Conservation (phyloP, 108 stramenopile species). For the Pseudonitzschia multistriata region DNA sequence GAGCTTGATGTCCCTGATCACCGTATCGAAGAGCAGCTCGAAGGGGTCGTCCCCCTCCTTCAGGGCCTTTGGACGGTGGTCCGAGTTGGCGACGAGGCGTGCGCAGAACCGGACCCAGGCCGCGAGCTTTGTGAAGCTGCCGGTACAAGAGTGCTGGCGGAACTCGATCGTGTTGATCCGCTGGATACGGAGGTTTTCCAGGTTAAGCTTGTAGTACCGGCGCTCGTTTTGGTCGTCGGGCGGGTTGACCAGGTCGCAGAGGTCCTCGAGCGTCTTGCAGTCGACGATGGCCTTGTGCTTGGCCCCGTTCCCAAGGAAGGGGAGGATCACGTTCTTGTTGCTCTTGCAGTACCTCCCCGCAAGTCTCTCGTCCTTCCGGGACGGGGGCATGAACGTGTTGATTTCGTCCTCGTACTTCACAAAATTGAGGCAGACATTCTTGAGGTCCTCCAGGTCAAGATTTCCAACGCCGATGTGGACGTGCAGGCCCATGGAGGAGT, state of each 20-base stretch:
- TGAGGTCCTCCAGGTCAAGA: conserved; percentile 32
- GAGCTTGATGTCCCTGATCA: conserved; percentile 2
- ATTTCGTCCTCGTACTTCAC: conserved; percentile 67
- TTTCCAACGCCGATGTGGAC: conserved; percentile 53
- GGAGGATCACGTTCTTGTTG: conserved; percentile 33
- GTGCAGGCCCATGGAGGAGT: conserved; percentile 52
- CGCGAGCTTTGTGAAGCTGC: conserved; percentile 40
- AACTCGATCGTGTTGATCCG: conserved; percentile 67
- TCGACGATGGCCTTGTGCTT: conserved; percentile 29
- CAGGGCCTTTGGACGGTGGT: conserved; percentile 9
- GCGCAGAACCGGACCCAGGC: conserved; percentile 63
- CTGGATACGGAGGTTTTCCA: conserved; percentile 45
- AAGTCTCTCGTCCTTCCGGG: conserved; percentile 39
- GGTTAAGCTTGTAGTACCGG: conserved; percentile 60
- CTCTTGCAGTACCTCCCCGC: conserved; percentile 49
- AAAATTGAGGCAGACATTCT: conserved; percentile 65
- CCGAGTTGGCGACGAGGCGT: conserved; percentile 37
- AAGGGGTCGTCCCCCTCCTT: not conserved
- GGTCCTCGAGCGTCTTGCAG: conserved; percentile 42
- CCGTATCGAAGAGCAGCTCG: not conserved
- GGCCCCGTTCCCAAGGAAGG: conserved; percentile 37
- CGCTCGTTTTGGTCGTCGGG: conserved; percentile 23
- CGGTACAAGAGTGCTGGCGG: conserved; percentile 60
- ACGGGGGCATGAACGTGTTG: conserved; percentile 57
- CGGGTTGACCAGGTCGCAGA: not conserved